phyloP scores from a whole-genome alignment of 2,329 filamentous ascomycete genomes.

The Anisogramma anomala region DNA sequence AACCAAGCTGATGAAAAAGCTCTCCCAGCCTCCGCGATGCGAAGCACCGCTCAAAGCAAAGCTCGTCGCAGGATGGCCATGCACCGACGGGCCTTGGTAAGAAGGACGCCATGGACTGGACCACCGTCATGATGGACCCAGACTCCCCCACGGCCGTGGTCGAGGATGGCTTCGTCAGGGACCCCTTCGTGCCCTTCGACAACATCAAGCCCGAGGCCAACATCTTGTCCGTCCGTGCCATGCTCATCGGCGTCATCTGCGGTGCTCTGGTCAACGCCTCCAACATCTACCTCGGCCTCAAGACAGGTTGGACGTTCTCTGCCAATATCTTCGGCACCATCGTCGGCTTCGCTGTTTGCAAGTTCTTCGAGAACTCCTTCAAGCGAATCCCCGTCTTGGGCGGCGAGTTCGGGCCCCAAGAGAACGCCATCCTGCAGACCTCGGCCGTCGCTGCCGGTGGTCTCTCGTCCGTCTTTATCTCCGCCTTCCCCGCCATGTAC shows the following conservation, averaged over 20 bases:
- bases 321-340: slow-evolving; percentile 37
- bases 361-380: slow-evolving; percentile 26
- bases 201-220: background rate
- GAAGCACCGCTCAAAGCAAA: too few relatives aligned
- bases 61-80: too few relatives aligned
- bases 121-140: background rate
- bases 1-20: too few relatives aligned
- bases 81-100: too few relatives aligned
- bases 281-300: slow-evolving; percentile 24
- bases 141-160: background rate
- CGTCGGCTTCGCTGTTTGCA: slow-evolving; percentile 44
- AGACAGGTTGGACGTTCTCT: slow-evolving; percentile 35
- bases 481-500: slow-evolving; percentile 44
- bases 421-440: slow-evolving; percentile 46
- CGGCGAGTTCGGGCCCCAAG: slow-evolving; percentile 42
- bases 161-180: background rate
- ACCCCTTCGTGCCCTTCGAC: background rate
- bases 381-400: slow-evolving; percentile 40
- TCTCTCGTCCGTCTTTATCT: slow-evolving; percentile 42
- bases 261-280: background rate
- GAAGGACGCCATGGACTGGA: too few relatives aligned
- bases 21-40: too few relatives aligned
- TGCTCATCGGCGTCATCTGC: background rate
- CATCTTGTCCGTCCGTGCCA: background rate
- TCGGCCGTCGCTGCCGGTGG: slow-evolving; percentile 44